Evolutionary conservation across 768 basidiomycete genomes (phyloP), one percentile per base, ranked within the genome.

Genomic region (Suillus hirtellus): DNA sequence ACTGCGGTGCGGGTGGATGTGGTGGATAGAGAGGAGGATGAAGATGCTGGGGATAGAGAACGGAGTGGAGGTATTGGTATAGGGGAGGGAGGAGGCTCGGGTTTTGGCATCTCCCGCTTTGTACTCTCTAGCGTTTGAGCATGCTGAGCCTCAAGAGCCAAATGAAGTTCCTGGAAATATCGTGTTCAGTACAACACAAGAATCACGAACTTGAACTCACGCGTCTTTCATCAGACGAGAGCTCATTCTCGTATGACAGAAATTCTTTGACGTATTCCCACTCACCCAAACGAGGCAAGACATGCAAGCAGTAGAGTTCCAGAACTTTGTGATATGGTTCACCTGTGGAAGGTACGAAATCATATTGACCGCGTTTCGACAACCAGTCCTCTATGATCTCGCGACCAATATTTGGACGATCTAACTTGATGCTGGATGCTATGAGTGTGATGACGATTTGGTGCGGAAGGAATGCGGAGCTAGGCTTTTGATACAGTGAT

Each of bases 241-340:
- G 78, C 69, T 93, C 90, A 31, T 78, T 78, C 70, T 94, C 92
- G 66, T 89, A 90, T 46, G 83, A 79, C 63, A 95, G 70, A 70
- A 93, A 93, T 66, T 92, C 90, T 59, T 78, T 81, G 17, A 88
- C 90, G 68, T 92, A 92, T 21, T 88, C 86, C 92, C 92, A 94
- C 69, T 92, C 87, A 55, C 84, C 85, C 34, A 94, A 72, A 54
- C 84, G 84, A 0, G 92, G 89, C 42, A 95, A 75, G 42, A 94
- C 76, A 63, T 88, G 86, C 17, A 93, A 77, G 68, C 86, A 87
- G 74, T 94, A 95, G 12, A 92, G 73, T 66, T 93, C 91, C 53
- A 94, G 70, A 10, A 92, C 82, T 70, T 89, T 91, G 61, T 84
- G 84, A 67, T 94, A 93, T 19, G 84, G 87, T 54, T 85, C 84